Conservation (phyloP, 2,329 filamentous ascomycete genomes). For the Calonectria naviculata region DNA sequence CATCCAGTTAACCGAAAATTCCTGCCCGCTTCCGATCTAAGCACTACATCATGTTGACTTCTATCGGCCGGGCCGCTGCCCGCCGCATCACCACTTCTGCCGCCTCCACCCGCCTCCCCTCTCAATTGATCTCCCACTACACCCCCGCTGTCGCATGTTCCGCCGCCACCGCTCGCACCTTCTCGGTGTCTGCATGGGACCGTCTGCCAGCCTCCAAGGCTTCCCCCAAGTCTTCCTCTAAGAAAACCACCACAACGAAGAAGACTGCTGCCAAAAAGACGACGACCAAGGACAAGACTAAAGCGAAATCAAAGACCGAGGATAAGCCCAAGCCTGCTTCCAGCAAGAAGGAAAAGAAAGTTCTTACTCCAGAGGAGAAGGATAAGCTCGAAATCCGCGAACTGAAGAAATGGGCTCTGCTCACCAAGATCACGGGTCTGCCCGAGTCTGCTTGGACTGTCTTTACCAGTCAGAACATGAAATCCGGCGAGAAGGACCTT, state of each 20-base stretch:
- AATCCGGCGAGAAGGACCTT: constrained; percentile 18
- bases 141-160: constrained; percentile 27
- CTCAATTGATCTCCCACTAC: constrained; percentile 36
- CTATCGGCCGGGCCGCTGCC: constrained; percentile 52
- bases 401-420: constrained; percentile 55
- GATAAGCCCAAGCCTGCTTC: constrained; percentile 42
- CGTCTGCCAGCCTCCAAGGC: constrained; percentile 36
- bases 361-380: constrained; percentile 48
- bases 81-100: constrained; percentile 43
- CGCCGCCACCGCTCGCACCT: constrained; percentile 41
- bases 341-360: constrained; percentile 46
- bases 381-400: constrained; percentile 44
- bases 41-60: constrained; percentile 51
- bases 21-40: background rate
- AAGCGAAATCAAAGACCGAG: constrained; percentile 42
- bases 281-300: constrained; percentile 32
- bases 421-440: constrained; percentile 50
- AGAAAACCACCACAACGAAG: constrained; percentile 10
- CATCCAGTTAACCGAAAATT: background rate
- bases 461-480: constrained; percentile 49
- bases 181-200: constrained; percentile 45
- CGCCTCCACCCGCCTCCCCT: constrained; percentile 36
- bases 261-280: constrained; percentile 18
- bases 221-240: constrained; percentile 29
- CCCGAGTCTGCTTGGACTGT: constrained; percentile 50